These are phyloP conservation scores for Gymnopus androsaceus DNA, from an alignment of 1,284 basidiomycete genomes.

Conservation along the genomic window DNA sequence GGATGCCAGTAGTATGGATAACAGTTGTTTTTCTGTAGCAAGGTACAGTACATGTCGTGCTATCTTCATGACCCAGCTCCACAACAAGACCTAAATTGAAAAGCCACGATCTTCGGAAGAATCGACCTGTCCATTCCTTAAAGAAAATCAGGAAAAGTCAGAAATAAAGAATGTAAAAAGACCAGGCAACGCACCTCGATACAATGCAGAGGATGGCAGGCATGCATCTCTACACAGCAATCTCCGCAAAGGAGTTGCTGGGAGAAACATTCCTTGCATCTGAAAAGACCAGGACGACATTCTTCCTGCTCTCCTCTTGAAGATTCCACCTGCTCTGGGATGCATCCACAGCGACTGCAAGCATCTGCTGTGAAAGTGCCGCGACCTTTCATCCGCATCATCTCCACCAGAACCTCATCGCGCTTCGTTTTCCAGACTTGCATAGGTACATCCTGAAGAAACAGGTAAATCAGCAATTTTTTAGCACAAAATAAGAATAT, in stretches of 20 bases:
- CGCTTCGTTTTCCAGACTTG: slow-evolving; percentile 10
- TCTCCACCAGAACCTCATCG: slow-evolving; percentile 13
- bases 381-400: slow-evolving; percentile 17
- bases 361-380: background rate
- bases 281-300: slow-evolving; percentile 6
- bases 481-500: background rate
- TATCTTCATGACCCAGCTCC: slow-evolving; percentile 18
- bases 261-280: slow-evolving; percentile 18
- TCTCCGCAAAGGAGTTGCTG: slow-evolving; percentile 14
- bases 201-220: slow-evolving; percentile 18
- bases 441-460: slow-evolving; percentile 14
- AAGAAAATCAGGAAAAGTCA: background rate
- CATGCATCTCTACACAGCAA: slow-evolving; percentile 19
- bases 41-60: background rate
- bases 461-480: background rate
- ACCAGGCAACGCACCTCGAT: slow-evolving; percentile 19
- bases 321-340: too few species aligned
- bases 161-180: background rate
- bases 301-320: too few species aligned
- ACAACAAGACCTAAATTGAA: slow-evolving; percentile 13
- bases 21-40: slow-evolving; percentile 10
- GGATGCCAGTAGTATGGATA: slow-evolving; percentile 17
- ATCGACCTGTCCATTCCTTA: slow-evolving; percentile 18
- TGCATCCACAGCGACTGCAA: slow-evolving; percentile 7
- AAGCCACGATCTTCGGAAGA: slow-evolving; percentile 10